Base-by-base conservation (phyloP, 805 yeast species). In the Barnettozyma sp. region DNA sequence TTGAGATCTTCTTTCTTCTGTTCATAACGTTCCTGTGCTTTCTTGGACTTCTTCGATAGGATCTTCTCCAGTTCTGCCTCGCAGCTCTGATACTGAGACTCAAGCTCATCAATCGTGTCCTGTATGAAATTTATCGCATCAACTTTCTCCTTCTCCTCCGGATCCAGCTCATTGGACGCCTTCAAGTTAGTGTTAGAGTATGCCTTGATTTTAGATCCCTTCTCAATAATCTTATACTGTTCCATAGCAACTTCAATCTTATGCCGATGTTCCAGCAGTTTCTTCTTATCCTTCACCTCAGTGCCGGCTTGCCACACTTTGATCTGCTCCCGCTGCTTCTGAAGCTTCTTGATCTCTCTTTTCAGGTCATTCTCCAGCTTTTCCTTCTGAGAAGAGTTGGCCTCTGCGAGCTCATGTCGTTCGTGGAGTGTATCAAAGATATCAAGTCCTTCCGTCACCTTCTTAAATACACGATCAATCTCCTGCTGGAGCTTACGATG, bases 301-400 rank as follows among this genome's bases (percentile, higher is more conserved):
- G 77, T 82, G 45, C 87, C 84, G 15, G 88, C 76, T 56, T 88
- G 68, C 97, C 97, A 90, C 37, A 83, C 83, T 60, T 90, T 90
- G 50, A 90, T 84, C 65, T 87, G 97, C 59, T 90, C 97, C 54
- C 97, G 73, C 45, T 82, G 74, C 54, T 95, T 76, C 56, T 90
- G 98, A 37, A 90, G 70, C 60, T 87, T 90, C 60, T 92, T 90
- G 58, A 92, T 88, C 58, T 92, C 97, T 50, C 90, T 81, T 62
- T 92, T 88, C 56, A 90, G 69, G 56, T 90, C 97, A 37, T 76
- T 70, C 58, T 92, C 97, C 41, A 92, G 68, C 59, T 88, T 90
- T 54, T 90, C 97, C 60, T 87, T 81, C 56, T 86, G 95, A 2
- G 94, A 76, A 41, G 76, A 78, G 53, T 82, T 82, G 40, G 85